Base-by-base conservation (phyloP, 2,329 filamentous ascomycete genomes). In the Cytospora schulzeri region DNA sequence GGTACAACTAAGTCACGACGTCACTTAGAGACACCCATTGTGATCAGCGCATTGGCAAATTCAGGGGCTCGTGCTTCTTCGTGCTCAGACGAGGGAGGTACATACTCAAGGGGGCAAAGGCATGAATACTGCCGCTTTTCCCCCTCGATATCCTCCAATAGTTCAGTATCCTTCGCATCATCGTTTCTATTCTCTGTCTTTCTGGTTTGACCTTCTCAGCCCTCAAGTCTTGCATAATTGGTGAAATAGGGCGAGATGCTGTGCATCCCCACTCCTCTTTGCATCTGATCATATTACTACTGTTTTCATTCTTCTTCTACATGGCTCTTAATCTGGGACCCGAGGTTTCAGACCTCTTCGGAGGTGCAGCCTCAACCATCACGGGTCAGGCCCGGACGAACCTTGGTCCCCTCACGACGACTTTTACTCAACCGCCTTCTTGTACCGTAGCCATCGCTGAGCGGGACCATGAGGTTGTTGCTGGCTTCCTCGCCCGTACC, bases 1-100 rank as follows among this genome's bases (percentile, higher is more conserved):
- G 52, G 60, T 61, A 38, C 51, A 61, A 61, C 59, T 48, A 48
- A 61, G 33, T 31, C 52, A 56, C 60, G 60, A 56, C 60, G 60
- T 62, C 60, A 62, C 59, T 56, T 50, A 50, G 55, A 53, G 55
- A 62, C 60, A 56, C 33, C 26, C 48, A 45, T 48, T 62, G 41
- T 51, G 60, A 62, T 62, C 52, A 45, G 19, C 60, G 41, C 52
- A 38, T 56, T 62, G 60, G 52, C 60, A 54, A 62, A 33, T 54
- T 56, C 38, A 62, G 60, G 60, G 60, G 60, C 51, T 62, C 50
- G 60, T 62, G 24, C 60, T 26, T 62, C 60, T 41, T 50, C 17
- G 33, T 56, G 41, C 29, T 24, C 19, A 28, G 22, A 22, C 31
- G 60, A 35, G 60, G 52, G 50, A 31, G 26, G 38, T 56, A 35